Evolutionary conservation across 2,329 filamentous ascomycete genomes (phyloP).

Genomic region (Monosporascus sp.): DNA sequence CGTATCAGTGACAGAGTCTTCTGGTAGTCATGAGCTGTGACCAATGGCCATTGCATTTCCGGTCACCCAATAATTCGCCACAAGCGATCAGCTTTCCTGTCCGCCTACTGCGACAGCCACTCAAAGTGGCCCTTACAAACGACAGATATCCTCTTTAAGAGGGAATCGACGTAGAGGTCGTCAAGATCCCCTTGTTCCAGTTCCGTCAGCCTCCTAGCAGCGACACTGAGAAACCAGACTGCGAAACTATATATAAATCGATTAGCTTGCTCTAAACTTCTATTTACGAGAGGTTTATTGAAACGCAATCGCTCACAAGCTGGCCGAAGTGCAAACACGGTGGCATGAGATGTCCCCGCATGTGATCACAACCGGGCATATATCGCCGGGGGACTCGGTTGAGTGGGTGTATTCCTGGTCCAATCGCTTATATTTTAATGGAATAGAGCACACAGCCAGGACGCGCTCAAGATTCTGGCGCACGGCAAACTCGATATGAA

Average conservation of each 20-base stretch:
- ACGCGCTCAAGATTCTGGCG: conserved; percentile 8
- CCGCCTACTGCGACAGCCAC: background rate
- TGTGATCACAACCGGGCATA: conserved; percentile 4
- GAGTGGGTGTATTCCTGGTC: background rate
- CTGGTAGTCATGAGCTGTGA: background rate
- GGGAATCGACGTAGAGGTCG: background rate
- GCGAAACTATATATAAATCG: conserved; percentile 1
- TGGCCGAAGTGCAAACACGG: conserved; percentile 4
- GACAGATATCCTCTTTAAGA: background rate
- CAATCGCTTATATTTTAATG: background rate
- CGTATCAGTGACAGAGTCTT: conserved; percentile 1
- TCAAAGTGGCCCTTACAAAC: background rate
- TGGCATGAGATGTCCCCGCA: conserved; percentile 11
- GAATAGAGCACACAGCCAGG: conserved; percentile 7
- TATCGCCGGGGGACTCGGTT: background rate
- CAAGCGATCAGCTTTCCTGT: background rate
- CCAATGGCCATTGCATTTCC: background rate
- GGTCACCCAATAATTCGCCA: conserved; percentile 6
- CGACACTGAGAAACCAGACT: conserved; percentile 3
- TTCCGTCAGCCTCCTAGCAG: background rate
- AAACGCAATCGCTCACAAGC: conserved; percentile 7
- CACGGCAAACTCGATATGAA: conserved; percentile 1
- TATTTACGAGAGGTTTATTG: background rate
- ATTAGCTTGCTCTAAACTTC: background rate
- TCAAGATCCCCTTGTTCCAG: background rate